Conservation (phyloP, 2,329 filamentous ascomycete genomes). For the Scleromitrula shiraiana region DNA sequence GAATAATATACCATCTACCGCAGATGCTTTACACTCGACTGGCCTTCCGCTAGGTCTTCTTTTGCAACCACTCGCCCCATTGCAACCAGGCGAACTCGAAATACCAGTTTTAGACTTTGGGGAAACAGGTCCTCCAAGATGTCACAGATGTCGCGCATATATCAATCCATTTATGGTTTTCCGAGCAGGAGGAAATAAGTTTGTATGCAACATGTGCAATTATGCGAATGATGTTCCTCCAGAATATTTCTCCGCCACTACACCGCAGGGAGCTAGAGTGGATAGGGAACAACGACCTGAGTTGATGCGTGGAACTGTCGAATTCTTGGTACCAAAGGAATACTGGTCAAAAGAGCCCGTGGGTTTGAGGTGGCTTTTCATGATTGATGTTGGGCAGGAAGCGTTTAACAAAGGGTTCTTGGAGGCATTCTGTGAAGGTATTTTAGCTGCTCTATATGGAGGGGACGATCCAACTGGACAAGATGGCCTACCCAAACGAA, state of each 20-base stretch:
- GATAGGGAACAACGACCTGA: constrained; percentile 87
- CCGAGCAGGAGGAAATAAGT: constrained; percentile 85
- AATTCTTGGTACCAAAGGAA: constrained; percentile 95
- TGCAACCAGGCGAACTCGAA: constrained; percentile 76
- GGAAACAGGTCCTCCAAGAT: constrained; percentile 80
- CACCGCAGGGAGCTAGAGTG: constrained; percentile 75
- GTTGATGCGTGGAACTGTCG: constrained; percentile 83
- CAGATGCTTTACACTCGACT: constrained; percentile 72
- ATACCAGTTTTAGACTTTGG: constrained; percentile 95
- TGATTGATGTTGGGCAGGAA: constrained; percentile 91
- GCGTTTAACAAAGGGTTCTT: constrained; percentile 85
- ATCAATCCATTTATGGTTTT: constrained; percentile 99
- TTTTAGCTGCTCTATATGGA: constrained; percentile 77
- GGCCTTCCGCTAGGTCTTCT: constrained; percentile 80
- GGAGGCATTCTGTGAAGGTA: constrained; percentile 83
- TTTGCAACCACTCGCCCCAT: constrained; percentile 76
- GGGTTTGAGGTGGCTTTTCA: constrained; percentile 77
- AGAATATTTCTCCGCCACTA: constrained; percentile 90
- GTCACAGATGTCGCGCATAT: constrained; percentile 86
- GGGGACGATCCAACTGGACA: constrained; percentile 44
- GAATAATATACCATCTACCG: constrained; percentile 82
- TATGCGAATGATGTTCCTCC: constrained; percentile 90
- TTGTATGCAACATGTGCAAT: constrained; percentile 96
- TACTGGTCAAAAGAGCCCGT: constrained; percentile 96
- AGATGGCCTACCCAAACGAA: constrained; percentile 43